phyloP scores from a whole-genome alignment of 1,139 yeast genomes.

The Pichia cactophila region DNA sequence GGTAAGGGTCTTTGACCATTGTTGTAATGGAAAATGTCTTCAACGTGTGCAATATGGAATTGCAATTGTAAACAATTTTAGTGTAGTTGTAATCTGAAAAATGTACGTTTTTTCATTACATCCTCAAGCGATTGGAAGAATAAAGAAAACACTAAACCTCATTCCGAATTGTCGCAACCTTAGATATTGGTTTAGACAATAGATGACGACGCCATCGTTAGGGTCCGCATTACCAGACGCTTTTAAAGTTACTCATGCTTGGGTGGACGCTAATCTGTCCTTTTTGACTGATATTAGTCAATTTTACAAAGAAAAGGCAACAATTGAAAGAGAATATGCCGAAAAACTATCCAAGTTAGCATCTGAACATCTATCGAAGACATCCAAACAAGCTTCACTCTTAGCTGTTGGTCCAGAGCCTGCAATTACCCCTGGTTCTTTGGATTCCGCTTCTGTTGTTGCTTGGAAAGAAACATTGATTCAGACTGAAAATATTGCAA shows the following conservation, averaged over 20 bases:
- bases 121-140: neutral
- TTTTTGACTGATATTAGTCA: conserved; percentile 75
- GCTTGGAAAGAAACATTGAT: conserved; percentile 87
- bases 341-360: conserved; percentile 57
- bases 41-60: too few relatives aligned
- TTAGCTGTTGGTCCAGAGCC: conserved; percentile 91
- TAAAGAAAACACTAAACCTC: too few relatives aligned
- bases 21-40: too few relatives aligned
- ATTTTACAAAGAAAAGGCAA: conserved; percentile 77
- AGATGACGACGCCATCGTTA: neutral
- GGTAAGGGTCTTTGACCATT: neutral
- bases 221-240: conserved; percentile 77
- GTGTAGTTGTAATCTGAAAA: too few relatives aligned
- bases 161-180: too few relatives aligned
- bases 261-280: conserved; percentile 67
- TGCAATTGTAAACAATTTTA: too few relatives aligned
- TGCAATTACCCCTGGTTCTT: conserved; percentile 85
- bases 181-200: too few relatives aligned
- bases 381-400: conserved; percentile 58
- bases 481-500: conserved; percentile 76
- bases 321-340: conserved; percentile 78
- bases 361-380: conserved; percentile 65
- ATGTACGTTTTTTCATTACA: too few relatives aligned
- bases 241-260: conserved; percentile 64
- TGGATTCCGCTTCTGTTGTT: conserved; percentile 88